These are phyloP conservation scores for Dothistroma septosporum DNA, from an alignment of 2,329 filamentous ascomycete species.

Conservation along the genomic window DNA sequence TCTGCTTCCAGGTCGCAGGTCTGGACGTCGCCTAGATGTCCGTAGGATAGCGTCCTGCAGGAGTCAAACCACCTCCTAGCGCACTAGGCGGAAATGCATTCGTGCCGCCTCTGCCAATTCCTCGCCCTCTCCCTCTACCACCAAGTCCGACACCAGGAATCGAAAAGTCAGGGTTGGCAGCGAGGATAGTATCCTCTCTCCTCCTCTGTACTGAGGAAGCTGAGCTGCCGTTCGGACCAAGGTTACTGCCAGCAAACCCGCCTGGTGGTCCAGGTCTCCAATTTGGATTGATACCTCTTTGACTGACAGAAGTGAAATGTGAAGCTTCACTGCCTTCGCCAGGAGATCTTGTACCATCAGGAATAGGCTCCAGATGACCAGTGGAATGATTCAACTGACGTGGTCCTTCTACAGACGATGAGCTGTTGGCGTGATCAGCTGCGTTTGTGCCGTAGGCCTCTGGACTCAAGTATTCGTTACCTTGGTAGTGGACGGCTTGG, in stretches of 20 bases:
- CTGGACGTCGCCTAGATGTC: conserved; percentile 9
- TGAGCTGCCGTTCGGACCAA: conserved; percentile 29
- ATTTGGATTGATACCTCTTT: conserved; percentile 80
- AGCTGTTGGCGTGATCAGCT: conserved; percentile 19
- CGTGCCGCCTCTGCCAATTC: conserved; percentile 26
- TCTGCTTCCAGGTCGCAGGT: background rate
- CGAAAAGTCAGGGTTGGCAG: conserved; percentile 81
- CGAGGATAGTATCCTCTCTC: conserved; percentile 68
- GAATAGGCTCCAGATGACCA: conserved; percentile 58
- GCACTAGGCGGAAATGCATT: conserved; percentile 8
- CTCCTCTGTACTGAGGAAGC: conserved; percentile 42
- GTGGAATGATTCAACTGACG: background rate
- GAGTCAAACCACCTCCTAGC: conserved; percentile 25
- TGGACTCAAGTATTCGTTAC: conserved; percentile 12
- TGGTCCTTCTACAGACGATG: conserved; percentile 13
- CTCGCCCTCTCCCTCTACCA: conserved; percentile 33
- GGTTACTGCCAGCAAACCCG: conserved; percentile 15
- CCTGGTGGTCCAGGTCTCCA: conserved; percentile 60
- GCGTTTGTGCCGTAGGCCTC: conserved; percentile 8
- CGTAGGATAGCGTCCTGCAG: conserved; percentile 33
- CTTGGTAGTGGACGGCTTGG: conserved; percentile 15
- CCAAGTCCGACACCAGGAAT: conserved; percentile 51
- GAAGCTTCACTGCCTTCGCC: conserved; percentile 63
- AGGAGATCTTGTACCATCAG: conserved; percentile 63
- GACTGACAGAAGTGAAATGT: conserved; percentile 85